Evolutionary conservation across 2,329 filamentous ascomycete genomes (phyloP).

Genomic region (Diaporthe sp.): DNA sequence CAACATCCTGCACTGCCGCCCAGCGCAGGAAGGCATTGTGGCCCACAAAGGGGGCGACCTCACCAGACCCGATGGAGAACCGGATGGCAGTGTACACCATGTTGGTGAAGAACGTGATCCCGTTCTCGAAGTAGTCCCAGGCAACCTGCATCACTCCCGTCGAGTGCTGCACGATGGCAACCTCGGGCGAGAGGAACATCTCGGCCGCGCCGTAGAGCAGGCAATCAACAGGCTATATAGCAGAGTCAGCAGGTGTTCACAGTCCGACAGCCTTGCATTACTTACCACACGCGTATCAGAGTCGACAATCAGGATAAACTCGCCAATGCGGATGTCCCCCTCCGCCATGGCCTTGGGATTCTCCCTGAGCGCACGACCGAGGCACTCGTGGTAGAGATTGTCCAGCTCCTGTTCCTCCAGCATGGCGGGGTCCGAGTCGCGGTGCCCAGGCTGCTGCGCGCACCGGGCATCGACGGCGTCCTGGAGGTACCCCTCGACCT

Average conservation of each 20-base stretch:
- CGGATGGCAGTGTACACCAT: constrained; percentile 82
- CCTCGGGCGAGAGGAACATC: constrained; percentile 77
- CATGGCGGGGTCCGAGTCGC: constrained; percentile 39
- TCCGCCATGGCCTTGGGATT: constrained; percentile 62
- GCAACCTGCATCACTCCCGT: constrained; percentile 84
- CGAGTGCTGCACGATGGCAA: constrained; percentile 79
- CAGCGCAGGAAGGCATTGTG: constrained; percentile 84
- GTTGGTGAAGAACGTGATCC: constrained; percentile 84
- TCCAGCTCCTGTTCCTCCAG: constrained; percentile 59
- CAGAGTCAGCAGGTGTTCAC: neutral
- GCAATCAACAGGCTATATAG: constrained; percentile 68
- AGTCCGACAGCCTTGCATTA: neutral
- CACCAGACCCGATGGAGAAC: constrained; percentile 79
- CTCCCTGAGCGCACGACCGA: constrained; percentile 66
- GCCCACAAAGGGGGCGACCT: constrained; percentile 82
- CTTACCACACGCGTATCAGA: constrained; percentile 74
- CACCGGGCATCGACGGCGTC: constrained; percentile 51
- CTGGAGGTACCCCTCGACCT: constrained; percentile 72
- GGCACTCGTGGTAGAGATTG: constrained; percentile 63
- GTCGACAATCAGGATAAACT: constrained; percentile 77
- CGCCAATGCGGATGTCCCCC: constrained; percentile 72
- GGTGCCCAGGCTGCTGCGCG: constrained; percentile 18
- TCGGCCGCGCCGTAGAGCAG: constrained; percentile 78
- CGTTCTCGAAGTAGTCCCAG: constrained; percentile 80
- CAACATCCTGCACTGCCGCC: constrained; percentile 58